Evolutionary conservation across 2,329 filamentous ascomycete species (phyloP).

Genomic region (Sclerotinia glacialis): DNA sequence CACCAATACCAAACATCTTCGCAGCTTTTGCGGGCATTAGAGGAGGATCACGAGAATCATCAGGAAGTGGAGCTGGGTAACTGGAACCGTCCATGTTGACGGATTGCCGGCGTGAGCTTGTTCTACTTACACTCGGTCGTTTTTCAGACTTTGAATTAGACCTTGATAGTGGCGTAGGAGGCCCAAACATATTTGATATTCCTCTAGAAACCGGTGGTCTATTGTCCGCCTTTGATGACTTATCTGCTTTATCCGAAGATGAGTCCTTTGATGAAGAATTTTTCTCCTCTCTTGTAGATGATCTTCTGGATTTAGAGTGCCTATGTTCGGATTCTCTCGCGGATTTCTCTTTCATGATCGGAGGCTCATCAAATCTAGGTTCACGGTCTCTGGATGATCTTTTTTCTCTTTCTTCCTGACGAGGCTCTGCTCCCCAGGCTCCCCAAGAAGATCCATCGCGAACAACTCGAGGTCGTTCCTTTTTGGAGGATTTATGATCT

Average conservation of each 20-base stretch:
- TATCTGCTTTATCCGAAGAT: constrained; percentile 56
- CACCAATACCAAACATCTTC: constrained; percentile 64
- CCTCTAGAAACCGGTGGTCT: constrained; percentile 47
- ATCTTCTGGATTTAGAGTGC: constrained; percentile 56
- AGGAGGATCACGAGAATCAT: constrained; percentile 51
- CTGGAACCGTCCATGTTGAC: constrained; percentile 59
- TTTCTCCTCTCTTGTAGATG: constrained; percentile 59
- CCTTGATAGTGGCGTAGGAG: constrained; percentile 63
- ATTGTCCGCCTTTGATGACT: constrained; percentile 40
- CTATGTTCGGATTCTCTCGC: constrained; percentile 51
- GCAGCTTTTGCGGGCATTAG: constrained; percentile 73
- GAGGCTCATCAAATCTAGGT: constrained; percentile 24
- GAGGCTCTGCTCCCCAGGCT: constrained; percentile 60
- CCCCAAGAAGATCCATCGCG: constrained; percentile 71
- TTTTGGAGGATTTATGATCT: constrained; percentile 62
- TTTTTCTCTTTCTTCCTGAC: constrained; percentile 44
- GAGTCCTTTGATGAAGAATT: constrained; percentile 65
- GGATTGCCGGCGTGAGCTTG: constrained; percentile 65
- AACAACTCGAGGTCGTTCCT: constrained; percentile 73
- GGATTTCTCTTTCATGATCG: constrained; percentile 37
- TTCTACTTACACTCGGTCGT: constrained; percentile 54
- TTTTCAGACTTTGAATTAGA: constrained; percentile 67
- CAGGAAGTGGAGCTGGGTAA: constrained; percentile 69
- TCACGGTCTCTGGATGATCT: constrained; percentile 38
- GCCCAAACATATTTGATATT: constrained; percentile 64